These are phyloP conservation scores for Starmera stellimalicola DNA, from an alignment of 1,139 yeast species.

Conservation along the genomic window DNA sequence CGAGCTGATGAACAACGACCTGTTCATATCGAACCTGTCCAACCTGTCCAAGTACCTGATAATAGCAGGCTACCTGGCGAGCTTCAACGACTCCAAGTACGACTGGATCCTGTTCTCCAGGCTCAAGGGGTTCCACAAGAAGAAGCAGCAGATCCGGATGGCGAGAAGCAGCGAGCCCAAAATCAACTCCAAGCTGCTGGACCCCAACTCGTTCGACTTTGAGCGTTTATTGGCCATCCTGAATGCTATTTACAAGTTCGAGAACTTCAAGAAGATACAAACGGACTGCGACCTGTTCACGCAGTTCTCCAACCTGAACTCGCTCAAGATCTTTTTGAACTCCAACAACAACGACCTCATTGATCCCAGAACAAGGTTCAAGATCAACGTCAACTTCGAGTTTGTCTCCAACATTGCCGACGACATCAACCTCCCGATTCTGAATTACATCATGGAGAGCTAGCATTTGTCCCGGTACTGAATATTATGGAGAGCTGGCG, in stretches of 20 bases:
- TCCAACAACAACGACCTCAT: conserved; percentile 37
- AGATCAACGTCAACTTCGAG: conserved; percentile 47
- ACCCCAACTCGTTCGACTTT: conserved; percentile 55
- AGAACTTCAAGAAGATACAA: conserved; percentile 20
- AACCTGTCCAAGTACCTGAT: conserved; percentile 49
- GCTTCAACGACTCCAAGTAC: conserved; percentile 49
- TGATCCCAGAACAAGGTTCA: conserved; percentile 58
- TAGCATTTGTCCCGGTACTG: no score
- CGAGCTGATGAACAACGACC: conserved; percentile 1
- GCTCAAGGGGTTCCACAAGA: conserved; percentile 38
- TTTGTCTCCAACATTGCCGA: conserved; percentile 40
- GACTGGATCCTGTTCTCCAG: conserved; percentile 56
- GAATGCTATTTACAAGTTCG: conserved; percentile 39
- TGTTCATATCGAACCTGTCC: conserved; percentile 36
- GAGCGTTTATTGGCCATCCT: conserved; percentile 62
- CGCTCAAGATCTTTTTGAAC: conserved; percentile 43
- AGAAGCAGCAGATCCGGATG: conserved; percentile 26
- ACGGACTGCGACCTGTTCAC: conserved; percentile 41
- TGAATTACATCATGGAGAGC: conserved; percentile 30
- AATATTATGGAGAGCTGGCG: no score
- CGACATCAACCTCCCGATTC: conserved; percentile 46
- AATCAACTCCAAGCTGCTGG: conserved; percentile 43
- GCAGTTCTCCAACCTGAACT: conserved; percentile 51
- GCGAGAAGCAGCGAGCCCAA: conserved; percentile 29
- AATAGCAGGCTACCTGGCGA: conserved; percentile 64